These are phyloP conservation scores for Pseudocohnilembus persalinus DNA, from an alignment of 169 alveolate genomes.

Conservation along the genomic window DNA sequence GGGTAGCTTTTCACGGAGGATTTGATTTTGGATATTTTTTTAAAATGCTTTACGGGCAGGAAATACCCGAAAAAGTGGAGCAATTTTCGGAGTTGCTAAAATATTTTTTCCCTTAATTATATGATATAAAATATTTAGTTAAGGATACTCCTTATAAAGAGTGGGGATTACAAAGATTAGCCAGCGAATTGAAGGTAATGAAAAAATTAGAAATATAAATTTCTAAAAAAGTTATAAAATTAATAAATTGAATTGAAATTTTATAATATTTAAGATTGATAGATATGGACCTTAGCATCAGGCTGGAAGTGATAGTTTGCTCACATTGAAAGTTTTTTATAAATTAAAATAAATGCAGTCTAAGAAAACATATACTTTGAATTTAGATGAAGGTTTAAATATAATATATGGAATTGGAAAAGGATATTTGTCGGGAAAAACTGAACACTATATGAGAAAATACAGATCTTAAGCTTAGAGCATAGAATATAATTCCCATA, in stretches of 20 bases:
- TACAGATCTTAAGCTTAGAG: too few species aligned
- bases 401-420: background rate
- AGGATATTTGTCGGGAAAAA: background rate
- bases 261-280: slow-evolving; percentile 41
- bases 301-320: slow-evolving; percentile 98
- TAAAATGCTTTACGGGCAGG: slow-evolving; percentile 88
- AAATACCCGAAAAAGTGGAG: slow-evolving; percentile 93
- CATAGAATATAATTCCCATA: too few species aligned
- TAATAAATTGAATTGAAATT: slow-evolving; percentile 60
- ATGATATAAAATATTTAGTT: slow-evolving; percentile 93
- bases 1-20: slow-evolving; percentile 98
- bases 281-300: slow-evolving; percentile 97
- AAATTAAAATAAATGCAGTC: slow-evolving; percentile 59
- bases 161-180: slow-evolving; percentile 59
- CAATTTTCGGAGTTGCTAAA: slow-evolving; percentile 89
- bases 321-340: slow-evolving; percentile 95
- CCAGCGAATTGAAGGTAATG: slow-evolving; percentile 53
- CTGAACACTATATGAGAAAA: background rate
- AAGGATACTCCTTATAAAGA: slow-evolving; percentile 83
- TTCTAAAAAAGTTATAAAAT: slow-evolving; percentile 84
- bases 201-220: slow-evolving; percentile 69
- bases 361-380: background rate
- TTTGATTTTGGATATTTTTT: slow-evolving; percentile 97
- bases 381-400: background rate
- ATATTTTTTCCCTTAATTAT: slow-evolving; percentile 94